Base-by-base conservation (phyloP, 345 rosid genomes). In the Balakata baccata region DNA sequence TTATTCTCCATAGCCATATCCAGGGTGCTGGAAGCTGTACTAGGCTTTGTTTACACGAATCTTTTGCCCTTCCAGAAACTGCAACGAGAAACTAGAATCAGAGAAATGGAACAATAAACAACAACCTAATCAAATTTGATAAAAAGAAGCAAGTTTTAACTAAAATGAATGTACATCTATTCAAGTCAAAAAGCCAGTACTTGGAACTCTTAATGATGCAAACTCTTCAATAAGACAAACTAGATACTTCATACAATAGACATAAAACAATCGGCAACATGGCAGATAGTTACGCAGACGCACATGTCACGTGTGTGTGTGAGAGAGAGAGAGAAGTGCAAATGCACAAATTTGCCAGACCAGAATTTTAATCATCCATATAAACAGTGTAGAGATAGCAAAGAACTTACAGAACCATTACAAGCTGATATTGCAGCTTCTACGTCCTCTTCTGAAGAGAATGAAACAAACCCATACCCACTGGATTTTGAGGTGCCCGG, bases 21-120 rank as follows among this genome's bases (percentile, higher is more conserved):
- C 34, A 61, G 39, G 64, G 16, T 11, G 22, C 25, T 14, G 22
- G 9, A 34, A 46, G 23, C 22, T 60, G 51, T 49, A 37, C 84
- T 87, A 93, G 0, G 96, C 97, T 84, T 89, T 92, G 81, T 90
- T 92, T 74, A 92, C 98, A 29, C 96, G 97, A 77, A 94, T 87
- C 45, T 57, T 39, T 64, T 92, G 97, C 69, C 96, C 97, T 85
- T 94, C 98, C 80, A 94, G 74, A 74, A 81, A 50, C 96, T 94
- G 90, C 85, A 76, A 39, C 11, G 57, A 41, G 58, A 25, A 75
- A 74, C 11, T 46, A 74, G 38, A 45, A 60, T 72, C 45, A 66
- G 68, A n/a, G 6, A 16, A 41, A 64, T 13, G 51, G 45, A 57
- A 47, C 41, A 3, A 12, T 11, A 57, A 29, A 17, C 4, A 29